These are phyloP conservation scores for Oidiodendron maius DNA, from an alignment of 495 filamentous ascomycete species.

Conservation along the genomic window DNA sequence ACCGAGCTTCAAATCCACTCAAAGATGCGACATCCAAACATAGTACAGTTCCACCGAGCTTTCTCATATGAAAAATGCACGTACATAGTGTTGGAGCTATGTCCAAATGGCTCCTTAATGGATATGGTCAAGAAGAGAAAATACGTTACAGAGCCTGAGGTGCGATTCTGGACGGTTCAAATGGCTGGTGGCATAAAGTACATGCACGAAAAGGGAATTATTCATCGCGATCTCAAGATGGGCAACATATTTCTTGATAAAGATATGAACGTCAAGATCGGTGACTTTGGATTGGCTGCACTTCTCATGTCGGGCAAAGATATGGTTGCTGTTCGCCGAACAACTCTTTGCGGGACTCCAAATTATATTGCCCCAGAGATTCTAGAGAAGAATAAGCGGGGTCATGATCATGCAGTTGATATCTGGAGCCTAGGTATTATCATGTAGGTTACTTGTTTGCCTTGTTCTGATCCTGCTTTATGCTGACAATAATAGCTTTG, in stretches of 20 bases:
- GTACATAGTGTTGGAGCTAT: constrained; percentile 91
- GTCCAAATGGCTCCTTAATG: constrained; percentile 95
- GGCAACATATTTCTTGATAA: constrained; percentile 95
- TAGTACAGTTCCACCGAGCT: constrained; percentile 90
- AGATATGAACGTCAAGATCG: constrained; percentile 96
- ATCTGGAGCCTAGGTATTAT: constrained; percentile 97
- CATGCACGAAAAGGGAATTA: constrained; percentile 88
- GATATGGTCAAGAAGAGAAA: constrained; percentile 91
- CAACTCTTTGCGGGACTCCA: constrained; percentile 91
- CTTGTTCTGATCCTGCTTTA: neutral
- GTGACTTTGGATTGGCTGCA: constrained; percentile 96
- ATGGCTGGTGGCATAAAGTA: constrained; percentile 96
- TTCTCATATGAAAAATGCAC: constrained; percentile 86
- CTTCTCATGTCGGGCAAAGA: constrained; percentile 81
- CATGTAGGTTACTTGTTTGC: constrained; percentile 59
- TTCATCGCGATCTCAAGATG: constrained; percentile 96
- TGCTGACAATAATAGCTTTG: constrained; percentile 50
- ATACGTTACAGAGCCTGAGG: constrained; percentile 83
- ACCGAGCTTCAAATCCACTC: constrained; percentile 97
- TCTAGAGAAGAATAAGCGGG: constrained; percentile 73
- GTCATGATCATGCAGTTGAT: constrained; percentile 86
- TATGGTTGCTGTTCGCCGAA: constrained; percentile 67
- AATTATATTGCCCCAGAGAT: constrained; percentile 99
- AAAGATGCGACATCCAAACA: constrained; percentile 90
- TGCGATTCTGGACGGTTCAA: constrained; percentile 86